Evolutionary conservation across 176 grass and related monocot species (phyloP), one percentile per base, ranked within the genome.

Genomic region (Rhynchospora pubera): DNA sequence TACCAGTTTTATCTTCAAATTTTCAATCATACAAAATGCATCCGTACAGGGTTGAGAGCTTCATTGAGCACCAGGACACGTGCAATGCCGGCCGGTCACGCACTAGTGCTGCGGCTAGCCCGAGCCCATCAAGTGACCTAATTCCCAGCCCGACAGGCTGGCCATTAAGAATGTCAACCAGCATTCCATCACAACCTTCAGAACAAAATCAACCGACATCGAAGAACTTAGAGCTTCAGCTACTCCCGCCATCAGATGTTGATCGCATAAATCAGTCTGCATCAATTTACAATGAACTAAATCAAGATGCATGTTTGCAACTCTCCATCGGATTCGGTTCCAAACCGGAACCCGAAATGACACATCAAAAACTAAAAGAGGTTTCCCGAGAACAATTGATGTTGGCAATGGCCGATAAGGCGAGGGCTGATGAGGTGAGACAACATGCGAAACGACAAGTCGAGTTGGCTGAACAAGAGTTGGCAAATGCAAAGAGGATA

Each of bases 31-130:
- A 44, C 7, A 21, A 58, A 86, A 80, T 84, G 83, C 66, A 51
- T 82, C 58, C 67, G 47, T 79, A 60, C 90, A 97, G 92, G 85
- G 92, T 97, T 71, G 95, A 97, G 88, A 97, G 92, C 92, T 97
- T 97, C 60, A 92, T 97, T 65, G 92, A 97, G 83, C 95, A 97
- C 83, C 95, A 97, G 69, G 91, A 92, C 85, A 61, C 90, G 42
- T 97, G 95, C 87, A 85, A 86, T 70, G 80, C 75, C 53, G 57
- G 90, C 66, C 86, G 80, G 5, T 86, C 59, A 28, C 76, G 16
- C 5, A 47, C 84, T 15, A 85, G 87, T 61, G 88, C 85, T 30
- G 83, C 88, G 21, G 75, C 91, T 52, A 91, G 87, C 30, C 39
- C 85, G 0, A 91, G 89, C 83, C 90, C 93, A 1, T 97, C 91